Conservation (phyloP, 768 basidiomycete species). For the Infundibulicybe gibba region DNA sequence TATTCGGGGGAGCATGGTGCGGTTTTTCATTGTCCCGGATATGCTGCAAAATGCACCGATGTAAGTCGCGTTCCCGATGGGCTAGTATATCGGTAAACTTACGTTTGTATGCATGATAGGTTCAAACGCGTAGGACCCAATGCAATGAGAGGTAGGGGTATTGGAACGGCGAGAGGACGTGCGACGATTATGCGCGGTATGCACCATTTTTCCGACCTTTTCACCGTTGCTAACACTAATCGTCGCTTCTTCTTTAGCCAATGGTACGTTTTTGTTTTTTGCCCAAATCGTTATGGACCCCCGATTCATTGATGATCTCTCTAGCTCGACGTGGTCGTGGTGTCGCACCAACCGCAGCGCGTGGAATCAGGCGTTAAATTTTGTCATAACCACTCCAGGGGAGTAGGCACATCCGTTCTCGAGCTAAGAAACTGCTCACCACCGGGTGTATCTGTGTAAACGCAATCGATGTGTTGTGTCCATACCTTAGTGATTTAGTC, state of each 20-base stretch:
- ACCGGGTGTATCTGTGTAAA: too few species aligned
- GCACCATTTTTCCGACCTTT: slow-evolving; percentile 20
- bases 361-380: slow-evolving; percentile 78
- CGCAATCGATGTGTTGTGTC: too few species aligned
- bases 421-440: too few species aligned
- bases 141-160: slow-evolving; percentile 98
- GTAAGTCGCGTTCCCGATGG: slow-evolving; percentile 42
- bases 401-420: too few species aligned
- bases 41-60: slow-evolving; percentile 99
- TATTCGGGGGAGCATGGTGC: slow-evolving; percentile 95
- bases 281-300: too few species aligned
- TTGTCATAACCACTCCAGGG: neutral
- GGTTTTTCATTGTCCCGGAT: slow-evolving; percentile 99
- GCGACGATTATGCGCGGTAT: slow-evolving; percentile 97
- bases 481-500: too few species aligned
- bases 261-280: slow-evolving; percentile 47
- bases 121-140: slow-evolving; percentile 99
- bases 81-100: too few species aligned
- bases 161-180: slow-evolving; percentile 97
- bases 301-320: neutral
- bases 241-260: slow-evolving; percentile 46
- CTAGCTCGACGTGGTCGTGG: slow-evolving; percentile 87
- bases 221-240: slow-evolving; percentile 11
- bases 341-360: slow-evolving; percentile 60
- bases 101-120: slow-evolving; percentile 42